Percentiles rank a stretch among this genome's conserved stretches.
Conservation (phyloP, 306 rosid species). For the Prunus salicina region DNA sequence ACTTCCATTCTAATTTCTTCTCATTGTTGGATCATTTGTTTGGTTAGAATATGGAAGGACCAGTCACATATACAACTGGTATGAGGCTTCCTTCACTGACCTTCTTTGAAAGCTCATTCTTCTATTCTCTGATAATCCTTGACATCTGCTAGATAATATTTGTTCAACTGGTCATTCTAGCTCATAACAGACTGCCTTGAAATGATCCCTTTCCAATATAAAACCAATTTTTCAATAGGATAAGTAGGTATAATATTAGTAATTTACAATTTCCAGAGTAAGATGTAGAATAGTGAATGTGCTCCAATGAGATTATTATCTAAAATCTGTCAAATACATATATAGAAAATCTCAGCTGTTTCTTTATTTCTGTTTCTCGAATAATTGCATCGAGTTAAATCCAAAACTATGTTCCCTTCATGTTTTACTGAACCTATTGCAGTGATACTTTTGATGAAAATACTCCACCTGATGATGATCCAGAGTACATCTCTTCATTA, state of each 20-base stretch:
- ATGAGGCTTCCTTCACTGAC: slow-evolving; percentile 24
- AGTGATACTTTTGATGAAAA: slow-evolving; percentile 96
- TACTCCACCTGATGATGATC: slow-evolving; percentile 86
- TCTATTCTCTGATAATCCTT: neutral
- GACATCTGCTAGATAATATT: neutral
- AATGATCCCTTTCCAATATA: too few relatives aligned
- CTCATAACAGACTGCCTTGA: too few relatives aligned
- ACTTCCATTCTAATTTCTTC: slow-evolving; percentile 29
- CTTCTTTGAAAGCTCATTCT: neutral
- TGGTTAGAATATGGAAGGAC: slow-evolving; percentile 76
- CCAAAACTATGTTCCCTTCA: neutral
- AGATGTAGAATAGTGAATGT: too few relatives aligned
- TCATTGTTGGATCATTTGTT: slow-evolving; percentile 27
- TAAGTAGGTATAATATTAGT: too few relatives aligned
- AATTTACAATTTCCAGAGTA: too few relatives aligned
- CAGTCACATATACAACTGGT: slow-evolving; percentile 90
- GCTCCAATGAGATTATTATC: too few relatives aligned
- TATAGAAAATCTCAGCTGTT: neutral
- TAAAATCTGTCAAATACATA: neutral
- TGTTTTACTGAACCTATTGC: slow-evolving; percentile 33
- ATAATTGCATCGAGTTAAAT: neutral
- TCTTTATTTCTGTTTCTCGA: neutral
- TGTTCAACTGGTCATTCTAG: neutral
- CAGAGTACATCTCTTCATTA: slow-evolving; percentile 76
- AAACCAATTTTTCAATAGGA: too few relatives aligned